phyloP scores from a whole-genome alignment of 129 eudicot genomes.

The Centrapalus pauciflorus region DNA sequence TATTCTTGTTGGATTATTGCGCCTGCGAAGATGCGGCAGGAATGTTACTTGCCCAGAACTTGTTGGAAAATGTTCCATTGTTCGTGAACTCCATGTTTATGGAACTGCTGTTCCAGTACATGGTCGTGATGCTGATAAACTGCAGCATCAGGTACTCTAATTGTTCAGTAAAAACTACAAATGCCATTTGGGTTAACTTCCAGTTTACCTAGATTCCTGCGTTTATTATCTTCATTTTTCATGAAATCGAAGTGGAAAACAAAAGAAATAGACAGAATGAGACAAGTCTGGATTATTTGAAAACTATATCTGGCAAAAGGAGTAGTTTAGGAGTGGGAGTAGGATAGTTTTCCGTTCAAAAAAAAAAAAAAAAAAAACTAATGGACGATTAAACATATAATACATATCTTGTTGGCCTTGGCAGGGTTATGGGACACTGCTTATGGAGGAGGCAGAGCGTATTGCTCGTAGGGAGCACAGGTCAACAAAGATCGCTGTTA shows the following conservation, averaged over 20 bases:
- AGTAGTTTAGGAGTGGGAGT: too few relatives aligned
- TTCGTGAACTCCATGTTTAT: conserved; percentile 96
- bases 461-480: conserved; percentile 86
- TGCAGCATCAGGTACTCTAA: conserved; percentile 76
- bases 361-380: too few relatives aligned
- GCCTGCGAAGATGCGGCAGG: conserved; percentile 81
- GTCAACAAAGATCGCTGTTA: conserved; percentile 80
- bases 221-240: too few relatives aligned
- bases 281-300: too few relatives aligned
- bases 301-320: too few relatives aligned
- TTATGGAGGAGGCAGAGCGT: conserved; percentile 96
- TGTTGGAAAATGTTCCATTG: conserved; percentile 81
- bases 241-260: too few relatives aligned
- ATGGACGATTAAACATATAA: too few relatives aligned
- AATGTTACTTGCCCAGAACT: conserved; percentile 92
- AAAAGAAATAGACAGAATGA: too few relatives aligned
- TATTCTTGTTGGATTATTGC: conserved; percentile 84
- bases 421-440: conserved; percentile 89
- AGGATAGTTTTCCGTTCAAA: too few relatives aligned
- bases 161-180: background rate
- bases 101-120: conserved; percentile 99
- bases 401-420: conserved; percentile 5
- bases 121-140: conserved; percentile 91
- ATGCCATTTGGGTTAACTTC: background rate
- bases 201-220: too few relatives aligned